phyloP scores from a whole-genome alignment of 805 yeast genomes.

The Schwanniomyces occidentalis region DNA sequence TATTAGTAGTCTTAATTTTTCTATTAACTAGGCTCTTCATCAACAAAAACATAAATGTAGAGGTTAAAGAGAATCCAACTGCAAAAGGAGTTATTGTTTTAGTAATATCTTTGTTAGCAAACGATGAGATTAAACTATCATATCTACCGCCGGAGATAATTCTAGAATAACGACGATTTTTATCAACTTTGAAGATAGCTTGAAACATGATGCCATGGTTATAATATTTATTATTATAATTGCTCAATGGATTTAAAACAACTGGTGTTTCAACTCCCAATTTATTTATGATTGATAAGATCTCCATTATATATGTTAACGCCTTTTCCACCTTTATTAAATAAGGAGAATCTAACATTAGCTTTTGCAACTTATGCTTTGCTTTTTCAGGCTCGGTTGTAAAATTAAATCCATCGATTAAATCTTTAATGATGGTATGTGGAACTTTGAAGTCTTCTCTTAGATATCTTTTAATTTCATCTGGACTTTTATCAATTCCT shows the following conservation, averaged over 20 bases:
- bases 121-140: constrained; percentile 66
- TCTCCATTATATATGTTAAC: constrained; percentile 59
- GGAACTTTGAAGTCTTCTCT: constrained; percentile 68
- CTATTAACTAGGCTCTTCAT: constrained; percentile 29
- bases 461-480: constrained; percentile 48
- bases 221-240: constrained; percentile 80
- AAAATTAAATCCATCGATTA: constrained; percentile 75
- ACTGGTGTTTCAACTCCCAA: constrained; percentile 62
- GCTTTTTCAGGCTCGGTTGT: constrained; percentile 67
- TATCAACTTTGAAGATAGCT: constrained; percentile 67
- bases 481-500: constrained; percentile 66
- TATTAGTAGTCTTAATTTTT: constrained; percentile 13
- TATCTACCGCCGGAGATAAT: constrained; percentile 95
- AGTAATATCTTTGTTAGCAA: constrained; percentile 50
- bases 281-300: constrained; percentile 51
- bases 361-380: constrained; percentile 57
- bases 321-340: constrained; percentile 62
- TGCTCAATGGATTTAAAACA: constrained; percentile 76
- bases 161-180: constrained; percentile 40
- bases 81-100: constrained; percentile 44
- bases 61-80: constrained; percentile 85
- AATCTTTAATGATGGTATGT: constrained; percentile 77
- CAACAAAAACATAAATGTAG: constrained; percentile 35
- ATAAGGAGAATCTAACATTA: constrained; percentile 74
- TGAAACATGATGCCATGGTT: constrained; percentile 86